Evolutionary conservation across 805 yeast genomes (phyloP), one percentile per base, ranked within the genome.

Genomic region (Kregervanrija pseudodelftensis): DNA sequence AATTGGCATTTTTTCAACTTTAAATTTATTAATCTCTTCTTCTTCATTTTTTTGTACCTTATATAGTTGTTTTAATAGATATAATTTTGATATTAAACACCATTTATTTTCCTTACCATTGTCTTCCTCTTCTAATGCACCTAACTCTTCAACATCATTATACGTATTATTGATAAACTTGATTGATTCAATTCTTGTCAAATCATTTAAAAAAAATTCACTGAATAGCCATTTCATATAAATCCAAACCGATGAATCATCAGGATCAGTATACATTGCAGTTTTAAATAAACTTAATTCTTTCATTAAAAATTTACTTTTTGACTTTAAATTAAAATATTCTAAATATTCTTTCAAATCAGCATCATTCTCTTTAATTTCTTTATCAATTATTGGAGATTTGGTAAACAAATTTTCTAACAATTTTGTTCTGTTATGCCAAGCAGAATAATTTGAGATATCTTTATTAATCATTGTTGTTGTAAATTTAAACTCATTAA

Each of bases 361-460:
- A 3, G 35, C 36, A 10, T 48, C 51, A n/a, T 37, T 16, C 5
- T 52, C 53, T 2, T 40, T 39, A 4, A 40, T 41, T 16, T 30
- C 32, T 34, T 43, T 16, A 53, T 39, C 37, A 50, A n/a, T 13
- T 1, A 5, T 4, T 11, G 60, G 56, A 11, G 55, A 55, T 4
- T 45, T 46, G 1, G 55, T 51, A 43, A 77, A 70, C 41, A 85
- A 61, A 41, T 64, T 64, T 3, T 81, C 79, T 11, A 91, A 73
- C 47, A 90, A 65, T 46, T 77, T 80, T 1, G 88, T 75, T 50
- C 98, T 70, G 60, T 87, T 86, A 62, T 91, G 97, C 95, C 96
- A 89, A 5, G 99, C 98, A 2, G 96, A 86, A 57, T 84, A 93
- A 63, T 93, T 93, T 34, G 96, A 85, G 46, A 90, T 87, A 62